Conservation (phyloP, 2,329 filamentous ascomycete species). For the Clonostachys byssicola region DNA sequence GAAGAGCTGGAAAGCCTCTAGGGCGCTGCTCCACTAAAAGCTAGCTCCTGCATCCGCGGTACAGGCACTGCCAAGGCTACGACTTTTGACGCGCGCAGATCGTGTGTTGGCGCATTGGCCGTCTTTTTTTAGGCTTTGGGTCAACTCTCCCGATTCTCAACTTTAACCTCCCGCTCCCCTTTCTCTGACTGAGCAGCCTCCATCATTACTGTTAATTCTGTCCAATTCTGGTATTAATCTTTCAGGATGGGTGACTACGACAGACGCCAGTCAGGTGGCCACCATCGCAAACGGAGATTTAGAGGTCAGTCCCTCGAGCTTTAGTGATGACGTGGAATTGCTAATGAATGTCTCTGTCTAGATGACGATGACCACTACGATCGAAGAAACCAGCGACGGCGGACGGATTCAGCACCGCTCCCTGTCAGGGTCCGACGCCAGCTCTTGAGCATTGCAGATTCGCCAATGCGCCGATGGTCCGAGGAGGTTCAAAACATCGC, state of each 20-base stretch:
- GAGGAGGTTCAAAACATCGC: constrained; percentile 75
- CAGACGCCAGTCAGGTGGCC: constrained; percentile 45
- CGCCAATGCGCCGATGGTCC: constrained; percentile 70
- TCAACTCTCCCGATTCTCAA: too few species aligned
- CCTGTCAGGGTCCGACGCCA: constrained; percentile 72
- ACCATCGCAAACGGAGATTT: constrained; percentile 73
- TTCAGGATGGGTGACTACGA: constrained; percentile 50
- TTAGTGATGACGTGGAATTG: constrained; percentile 3
- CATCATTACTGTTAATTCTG: background rate
- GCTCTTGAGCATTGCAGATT: constrained; percentile 77
- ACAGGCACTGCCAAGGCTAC: too few species aligned
- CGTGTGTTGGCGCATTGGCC: too few species aligned
- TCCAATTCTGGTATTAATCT: background rate
- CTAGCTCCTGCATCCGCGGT: too few species aligned
- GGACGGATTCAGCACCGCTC: constrained; percentile 66
- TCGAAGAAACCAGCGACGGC: constrained; percentile 66
- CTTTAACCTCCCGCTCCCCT: too few species aligned
- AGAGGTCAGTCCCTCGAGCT: constrained; percentile 56
- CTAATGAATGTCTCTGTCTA: constrained; percentile 7
- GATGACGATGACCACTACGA: constrained; percentile 75
- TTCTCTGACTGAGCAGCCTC: background rate
- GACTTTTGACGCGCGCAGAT: too few species aligned
- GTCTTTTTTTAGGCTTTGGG: too few species aligned
- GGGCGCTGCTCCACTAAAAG: too few species aligned
- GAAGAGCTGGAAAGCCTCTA: too few species aligned